Conservation (phyloP, 495 filamentous ascomycete genomes). For the Parathielavia appendiculata region DNA sequence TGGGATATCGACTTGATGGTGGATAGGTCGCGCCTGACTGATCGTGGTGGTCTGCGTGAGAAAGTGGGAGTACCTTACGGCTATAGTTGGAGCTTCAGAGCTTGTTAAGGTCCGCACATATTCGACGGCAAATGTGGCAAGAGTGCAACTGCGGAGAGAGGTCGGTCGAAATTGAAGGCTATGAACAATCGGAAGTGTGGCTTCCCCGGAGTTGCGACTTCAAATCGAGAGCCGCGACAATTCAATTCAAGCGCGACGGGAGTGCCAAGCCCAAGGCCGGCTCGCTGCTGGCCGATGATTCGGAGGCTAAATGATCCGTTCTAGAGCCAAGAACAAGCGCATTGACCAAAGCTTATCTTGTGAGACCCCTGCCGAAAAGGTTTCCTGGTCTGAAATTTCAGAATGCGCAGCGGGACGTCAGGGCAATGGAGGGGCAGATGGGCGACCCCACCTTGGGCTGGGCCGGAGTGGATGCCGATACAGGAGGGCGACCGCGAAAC, state of each 20-base stretch:
- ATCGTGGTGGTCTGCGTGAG: neutral
- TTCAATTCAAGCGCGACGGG: neutral
- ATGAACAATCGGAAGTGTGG: neutral
- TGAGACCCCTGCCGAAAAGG: neutral
- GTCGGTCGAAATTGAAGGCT: neutral
- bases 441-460: slow-evolving; percentile 6
- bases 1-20: neutral
- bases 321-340: slow-evolving; percentile 10
- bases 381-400: neutral
- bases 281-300: neutral
- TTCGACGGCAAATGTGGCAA: neutral
- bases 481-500: slow-evolving; percentile 12
- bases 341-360: slow-evolving; percentile 33
- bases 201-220: neutral
- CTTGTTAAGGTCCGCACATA: neutral
- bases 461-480: slow-evolving; percentile 11
- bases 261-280: neutral
- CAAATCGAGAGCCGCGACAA: slow-evolving; percentile 1
- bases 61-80: neutral
- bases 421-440: slow-evolving; percentile 14
- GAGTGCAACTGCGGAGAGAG: neutral
- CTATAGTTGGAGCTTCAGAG: neutral
- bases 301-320: slow-evolving; percentile 23
- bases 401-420: neutral
- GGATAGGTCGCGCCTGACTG: neutral